phyloP scores from a whole-genome alignment of 2,329 filamentous ascomycete genomes.

The Diaporthe humulicola region DNA sequence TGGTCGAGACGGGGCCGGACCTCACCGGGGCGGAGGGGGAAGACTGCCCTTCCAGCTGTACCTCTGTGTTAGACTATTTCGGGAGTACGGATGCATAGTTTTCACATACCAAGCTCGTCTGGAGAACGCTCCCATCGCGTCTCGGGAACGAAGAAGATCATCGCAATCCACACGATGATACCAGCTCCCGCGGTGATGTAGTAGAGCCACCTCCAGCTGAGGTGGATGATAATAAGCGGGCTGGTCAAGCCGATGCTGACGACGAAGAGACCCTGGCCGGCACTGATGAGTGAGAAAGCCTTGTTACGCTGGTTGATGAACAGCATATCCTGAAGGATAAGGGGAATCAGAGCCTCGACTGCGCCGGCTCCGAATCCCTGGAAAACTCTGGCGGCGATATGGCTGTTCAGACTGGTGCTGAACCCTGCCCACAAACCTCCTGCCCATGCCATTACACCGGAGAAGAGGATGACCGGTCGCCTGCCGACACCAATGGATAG shows the following conservation, averaged over 20 bases:
- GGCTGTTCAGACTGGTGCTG: conserved; percentile 41
- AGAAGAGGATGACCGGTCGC: conserved; percentile 43
- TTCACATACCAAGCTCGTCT: conserved; percentile 42
- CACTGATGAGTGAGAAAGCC: conserved; percentile 42
- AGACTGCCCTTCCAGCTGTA: conserved; percentile 40
- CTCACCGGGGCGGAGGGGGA: conserved; percentile 40
- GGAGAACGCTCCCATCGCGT: conserved; percentile 41
- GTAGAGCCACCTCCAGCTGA: conserved; percentile 45
- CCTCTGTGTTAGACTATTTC: neutral
- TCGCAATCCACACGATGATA: conserved; percentile 41
- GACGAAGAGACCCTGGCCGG: conserved; percentile 42
- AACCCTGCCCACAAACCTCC: conserved; percentile 45
- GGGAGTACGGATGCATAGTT: no score
- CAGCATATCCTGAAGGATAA: conserved; percentile 45
- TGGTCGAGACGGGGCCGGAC: conserved; percentile 41
- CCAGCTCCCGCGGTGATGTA: conserved; percentile 41
- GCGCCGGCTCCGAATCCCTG: conserved; percentile 44
- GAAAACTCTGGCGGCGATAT: conserved; percentile 43
- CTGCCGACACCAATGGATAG: conserved; percentile 44
- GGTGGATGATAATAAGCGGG: conserved; percentile 40
- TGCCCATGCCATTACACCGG: conserved; percentile 42
- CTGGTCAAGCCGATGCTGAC: conserved; percentile 40
- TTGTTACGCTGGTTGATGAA: conserved; percentile 45
- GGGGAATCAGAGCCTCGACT: conserved; percentile 45
- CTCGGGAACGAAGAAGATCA: conserved; percentile 44